These are phyloP conservation scores for Hirsutella rhossiliensis DNA, from an alignment of 2,329 filamentous ascomycete genomes.

Conservation along the genomic window DNA sequence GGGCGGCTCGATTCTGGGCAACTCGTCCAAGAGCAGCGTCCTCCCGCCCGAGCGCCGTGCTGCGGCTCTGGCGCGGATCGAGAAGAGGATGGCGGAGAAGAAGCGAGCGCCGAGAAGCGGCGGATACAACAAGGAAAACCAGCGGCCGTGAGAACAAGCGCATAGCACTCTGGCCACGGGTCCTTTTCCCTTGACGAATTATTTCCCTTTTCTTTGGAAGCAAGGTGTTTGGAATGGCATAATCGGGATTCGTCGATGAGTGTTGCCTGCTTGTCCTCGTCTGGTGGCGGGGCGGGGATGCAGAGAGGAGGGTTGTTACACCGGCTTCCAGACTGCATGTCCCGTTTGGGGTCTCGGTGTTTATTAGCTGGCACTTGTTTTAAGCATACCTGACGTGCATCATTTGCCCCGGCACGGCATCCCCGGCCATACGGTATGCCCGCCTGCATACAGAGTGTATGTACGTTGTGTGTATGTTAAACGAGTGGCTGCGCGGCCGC, in stretches of 20 bases:
- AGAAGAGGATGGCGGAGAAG: conserved; percentile 41
- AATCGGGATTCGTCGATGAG: neutral
- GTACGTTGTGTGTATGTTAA: neutral
- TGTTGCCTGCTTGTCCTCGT: neutral
- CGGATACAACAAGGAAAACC: conserved; percentile 38
- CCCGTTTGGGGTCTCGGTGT: neutral
- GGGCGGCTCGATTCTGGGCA: conserved; percentile 18
- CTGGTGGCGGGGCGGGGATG: neutral
- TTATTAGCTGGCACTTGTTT: neutral
- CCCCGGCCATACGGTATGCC: neutral
- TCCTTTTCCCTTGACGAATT: neutral
- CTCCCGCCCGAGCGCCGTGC: conserved; percentile 39
- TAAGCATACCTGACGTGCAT: neutral
- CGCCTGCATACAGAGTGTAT: no score
- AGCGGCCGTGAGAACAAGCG: conserved; percentile 19
- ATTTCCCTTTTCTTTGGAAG: conserved; percentile 6
- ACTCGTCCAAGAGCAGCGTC: conserved; percentile 27
- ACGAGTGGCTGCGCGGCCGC: neutral
- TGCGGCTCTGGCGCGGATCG: conserved; percentile 41
- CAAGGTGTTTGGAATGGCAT: conserved; percentile 8
- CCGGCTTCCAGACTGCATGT: neutral
- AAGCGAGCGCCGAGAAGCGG: conserved; percentile 21
- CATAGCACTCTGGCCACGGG: neutral
- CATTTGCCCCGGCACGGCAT: neutral
- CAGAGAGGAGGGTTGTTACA: neutral